Evolutionary conservation across 495 filamentous ascomycete genomes (phyloP), one percentile per base, ranked within the genome.

Genomic region (Hypoxylon fragiforme): DNA sequence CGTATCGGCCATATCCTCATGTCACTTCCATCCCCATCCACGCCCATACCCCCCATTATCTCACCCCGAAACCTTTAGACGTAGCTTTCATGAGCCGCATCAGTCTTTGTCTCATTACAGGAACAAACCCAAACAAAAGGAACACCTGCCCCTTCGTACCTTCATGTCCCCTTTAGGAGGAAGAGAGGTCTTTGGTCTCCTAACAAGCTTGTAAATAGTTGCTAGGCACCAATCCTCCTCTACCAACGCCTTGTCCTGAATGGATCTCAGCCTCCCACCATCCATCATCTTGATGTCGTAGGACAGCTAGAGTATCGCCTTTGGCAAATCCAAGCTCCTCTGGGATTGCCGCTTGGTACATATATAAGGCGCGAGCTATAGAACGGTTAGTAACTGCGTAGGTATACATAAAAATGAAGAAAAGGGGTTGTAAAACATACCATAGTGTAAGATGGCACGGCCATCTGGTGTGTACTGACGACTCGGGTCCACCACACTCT

Each of bases 251-350:
- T 60, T 82, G 84, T 14, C 74, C 74, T 0, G 89, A 88, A 42
- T 90, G 88, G 44, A 96, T 82, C 72, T 97, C 92, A 11, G 95
- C 94, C 76, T 97, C 94, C 95, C 95, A 99, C 95, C 95, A 99
- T 8, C 95, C 95, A 65, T 99, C 95, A 71, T 99, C 95, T 68
- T 99, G 95, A 51, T 92, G 83, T 55, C 90, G 79, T 26, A 95
- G 73, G n/a, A 99, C 84, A 1, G 92, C 90, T 6, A 99, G 74
- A 42, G 89, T 78, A 66, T 99, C 95, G 40, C 95, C 95, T 72
- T 97, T 97, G 8, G 81, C 79, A 63, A 99, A 99, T 13, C 88
- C 86, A 24, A 99, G 77, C 70, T 99, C 95, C 63, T 96, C 94
- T 0, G 92, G 88, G 49, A 99, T 99, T 12, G 89, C 91, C 0